These are phyloP conservation scores for Nemania sp. DNA, from an alignment of 2,329 filamentous ascomycete genomes.

Conservation along the genomic window DNA sequence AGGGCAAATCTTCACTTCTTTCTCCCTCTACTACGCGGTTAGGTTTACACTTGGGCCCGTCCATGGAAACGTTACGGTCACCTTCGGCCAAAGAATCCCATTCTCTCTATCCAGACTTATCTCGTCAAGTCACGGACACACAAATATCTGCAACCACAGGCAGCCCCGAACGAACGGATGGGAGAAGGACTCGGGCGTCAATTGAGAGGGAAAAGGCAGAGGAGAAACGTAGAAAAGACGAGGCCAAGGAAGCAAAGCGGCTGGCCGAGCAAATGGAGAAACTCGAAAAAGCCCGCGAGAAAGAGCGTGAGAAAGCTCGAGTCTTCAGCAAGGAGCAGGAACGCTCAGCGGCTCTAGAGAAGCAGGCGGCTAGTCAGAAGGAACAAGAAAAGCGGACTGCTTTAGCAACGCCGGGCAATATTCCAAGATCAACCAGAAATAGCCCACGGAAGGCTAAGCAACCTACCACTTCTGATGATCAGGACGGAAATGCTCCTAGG, in stretches of 20 bases:
- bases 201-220: conserved; percentile 62
- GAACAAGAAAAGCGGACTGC: conserved; percentile 50
- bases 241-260: conserved; percentile 63
- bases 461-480: conserved; percentile 35
- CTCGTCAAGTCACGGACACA: conserved; percentile 42
- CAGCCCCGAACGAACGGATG: conserved; percentile 50
- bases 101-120: conserved; percentile 51
- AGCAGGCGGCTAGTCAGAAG: conserved; percentile 56
- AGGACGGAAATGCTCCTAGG: conserved; percentile 39
- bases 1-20: conserved; percentile 60
- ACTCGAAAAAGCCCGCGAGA: conserved; percentile 68
- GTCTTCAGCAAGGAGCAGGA: conserved; percentile 62
- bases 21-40: conserved; percentile 57
- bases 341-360: conserved; percentile 56
- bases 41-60: conserved; percentile 48
- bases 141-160: conserved; percentile 39
- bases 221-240: conserved; percentile 65
- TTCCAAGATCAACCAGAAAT: conserved; percentile 49
- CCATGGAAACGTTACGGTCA: conserved; percentile 52
- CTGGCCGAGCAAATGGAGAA: conserved; percentile 64
- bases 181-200: conserved; percentile 60
- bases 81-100: conserved; percentile 39
- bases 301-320: conserved; percentile 69
- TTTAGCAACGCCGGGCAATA: conserved; percentile 43
- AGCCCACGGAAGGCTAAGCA: conserved; percentile 57